Base-by-base conservation (phyloP, 2,329 filamentous ascomycete genomes). In the Juglanconis juglandina region DNA sequence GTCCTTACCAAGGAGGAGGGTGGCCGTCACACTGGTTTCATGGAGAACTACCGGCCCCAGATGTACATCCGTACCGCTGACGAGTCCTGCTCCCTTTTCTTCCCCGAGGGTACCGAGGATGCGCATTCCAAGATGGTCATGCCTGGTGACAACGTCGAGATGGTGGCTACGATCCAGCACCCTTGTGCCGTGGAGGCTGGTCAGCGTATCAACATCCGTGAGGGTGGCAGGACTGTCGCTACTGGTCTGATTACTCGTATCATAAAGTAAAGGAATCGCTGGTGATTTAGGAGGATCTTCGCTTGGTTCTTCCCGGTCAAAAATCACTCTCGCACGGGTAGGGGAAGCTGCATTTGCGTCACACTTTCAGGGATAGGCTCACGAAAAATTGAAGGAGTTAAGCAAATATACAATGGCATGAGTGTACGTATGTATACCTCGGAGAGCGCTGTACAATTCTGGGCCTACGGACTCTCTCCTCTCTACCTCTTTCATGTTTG, bases 131-230 rank as follows among this genome's bases (percentile, higher is more conserved):
- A 91, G 83, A 90, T 92, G 81, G 88, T 97, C 77, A 96, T 96
- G 92, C 95, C 95, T 56, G 95, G 95, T 76, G 95, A 99, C 85
- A 99, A 99, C 79, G 87, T 96, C 68, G 95, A 99, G 84, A 97
- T 99, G 93, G 81, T 95, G 66, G 90, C 92, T 75, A 86, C 89
- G 70, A 87, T 96, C 72, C 86, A 92, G 78, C 82, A 90, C 77
- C 91, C 94, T 65, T 86, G 96, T 71, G 94, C 94, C 62, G 79
- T 97, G 65, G 95, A 99, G 81, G 80, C 86, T 65, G 94, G 95
- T 69, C 92, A 97, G 82, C 91, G 95, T 71, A 95, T 99, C 86
- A 99, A 98, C 83, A 87, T 99, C 74, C 91, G 95, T 78, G 95
- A 99, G 83, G 95, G 95, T 81, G 93, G 94, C 70, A 87, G 91